Evolutionary conservation across 73 alveolate species (phyloP).

Genomic region (Blepharisma stoltei): DNA sequence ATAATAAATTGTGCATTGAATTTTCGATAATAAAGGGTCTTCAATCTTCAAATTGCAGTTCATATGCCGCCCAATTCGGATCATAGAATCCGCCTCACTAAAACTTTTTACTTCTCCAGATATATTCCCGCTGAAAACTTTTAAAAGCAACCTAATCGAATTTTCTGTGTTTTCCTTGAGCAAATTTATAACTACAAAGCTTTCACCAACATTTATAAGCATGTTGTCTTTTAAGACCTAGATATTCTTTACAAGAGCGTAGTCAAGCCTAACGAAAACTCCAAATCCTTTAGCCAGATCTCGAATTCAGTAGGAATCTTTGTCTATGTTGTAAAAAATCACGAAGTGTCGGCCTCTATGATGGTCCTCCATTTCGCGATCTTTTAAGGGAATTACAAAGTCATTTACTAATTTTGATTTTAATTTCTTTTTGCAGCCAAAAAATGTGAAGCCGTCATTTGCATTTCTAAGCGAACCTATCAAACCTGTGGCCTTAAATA

Average conservation of each 20-base stretch:
- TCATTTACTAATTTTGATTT: constrained; percentile 61
- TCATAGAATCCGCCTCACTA: neutral
- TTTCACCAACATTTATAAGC: constrained; percentile 75
- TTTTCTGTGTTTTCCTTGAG: constrained; percentile 38
- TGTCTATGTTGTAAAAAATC: constrained; percentile 61
- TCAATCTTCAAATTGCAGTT: constrained; percentile 67
- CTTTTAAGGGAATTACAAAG: constrained; percentile 56
- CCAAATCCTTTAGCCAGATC: constrained; percentile 88
- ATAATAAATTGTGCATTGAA: constrained; percentile 62
- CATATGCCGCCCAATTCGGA: constrained; percentile 51
- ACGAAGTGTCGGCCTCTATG: constrained; percentile 73
- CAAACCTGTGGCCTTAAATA: constrained; percentile 58
- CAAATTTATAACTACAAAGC: constrained; percentile 73
- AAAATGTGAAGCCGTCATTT: constrained; percentile 69
- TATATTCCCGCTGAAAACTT: constrained; percentile 39
- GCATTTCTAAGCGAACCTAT: constrained; percentile 50
- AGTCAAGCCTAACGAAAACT: constrained; percentile 65
- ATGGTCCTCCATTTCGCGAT: constrained; percentile 45
- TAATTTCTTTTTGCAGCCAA: constrained; percentile 47
- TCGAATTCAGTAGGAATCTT: constrained; percentile 53
- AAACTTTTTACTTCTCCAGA: constrained; percentile 48
- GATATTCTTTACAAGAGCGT: constrained; percentile 39
- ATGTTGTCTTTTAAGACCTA: constrained; percentile 61
- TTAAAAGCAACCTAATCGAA: constrained; percentile 48
- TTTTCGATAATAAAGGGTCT: constrained; percentile 64